Evolutionary conservation across 495 filamentous ascomycete genomes (phyloP).

Genomic region (Ramalina intermedia): DNA sequence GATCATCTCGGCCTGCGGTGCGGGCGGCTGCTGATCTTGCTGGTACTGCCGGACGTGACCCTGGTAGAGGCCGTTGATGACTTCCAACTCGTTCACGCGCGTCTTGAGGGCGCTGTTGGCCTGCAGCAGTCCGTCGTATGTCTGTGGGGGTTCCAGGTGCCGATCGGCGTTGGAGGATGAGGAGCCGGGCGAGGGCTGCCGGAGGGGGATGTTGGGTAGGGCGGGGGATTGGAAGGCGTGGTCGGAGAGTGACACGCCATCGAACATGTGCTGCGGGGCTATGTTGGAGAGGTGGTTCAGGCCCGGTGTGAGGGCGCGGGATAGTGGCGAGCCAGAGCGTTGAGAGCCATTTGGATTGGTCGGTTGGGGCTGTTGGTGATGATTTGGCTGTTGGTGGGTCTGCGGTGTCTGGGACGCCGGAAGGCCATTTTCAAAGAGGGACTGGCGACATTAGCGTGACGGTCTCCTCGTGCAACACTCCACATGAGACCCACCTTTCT

Average conservation of each 20-base stretch:
- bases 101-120: slow-evolving; percentile 75
- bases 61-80: slow-evolving; percentile 88
- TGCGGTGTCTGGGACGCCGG: slow-evolving; percentile 41
- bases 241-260: slow-evolving; percentile 52
- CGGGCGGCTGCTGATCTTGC: slow-evolving; percentile 52
- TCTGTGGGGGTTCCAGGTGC: slow-evolving; percentile 59
- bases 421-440: slow-evolving; percentile 48
- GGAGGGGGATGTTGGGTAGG: slow-evolving; percentile 35
- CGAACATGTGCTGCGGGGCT: slow-evolving; percentile 65
- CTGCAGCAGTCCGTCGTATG: slow-evolving; percentile 63
- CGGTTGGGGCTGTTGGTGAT: slow-evolving; percentile 57
- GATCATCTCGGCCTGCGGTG: slow-evolving; percentile 43
- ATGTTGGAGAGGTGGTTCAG: slow-evolving; percentile 58
- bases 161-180: slow-evolving; percentile 60
- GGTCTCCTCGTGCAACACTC: not conserved
- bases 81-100: slow-evolving; percentile 80
- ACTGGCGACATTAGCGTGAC: slow-evolving; percentile 14
- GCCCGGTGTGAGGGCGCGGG: slow-evolving; percentile 71
- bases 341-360: slow-evolving; percentile 58
- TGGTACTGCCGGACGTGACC: slow-evolving; percentile 82
- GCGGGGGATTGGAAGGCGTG: slow-evolving; percentile 46
- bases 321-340: slow-evolving; percentile 72
- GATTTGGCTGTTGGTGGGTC: slow-evolving; percentile 33
- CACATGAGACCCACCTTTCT: slow-evolving; percentile 55
- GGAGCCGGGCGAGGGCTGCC: slow-evolving; percentile 53